Conservation (phyloP, 805 yeast genomes). For the Alloascoidea hylecoeti region DNA sequence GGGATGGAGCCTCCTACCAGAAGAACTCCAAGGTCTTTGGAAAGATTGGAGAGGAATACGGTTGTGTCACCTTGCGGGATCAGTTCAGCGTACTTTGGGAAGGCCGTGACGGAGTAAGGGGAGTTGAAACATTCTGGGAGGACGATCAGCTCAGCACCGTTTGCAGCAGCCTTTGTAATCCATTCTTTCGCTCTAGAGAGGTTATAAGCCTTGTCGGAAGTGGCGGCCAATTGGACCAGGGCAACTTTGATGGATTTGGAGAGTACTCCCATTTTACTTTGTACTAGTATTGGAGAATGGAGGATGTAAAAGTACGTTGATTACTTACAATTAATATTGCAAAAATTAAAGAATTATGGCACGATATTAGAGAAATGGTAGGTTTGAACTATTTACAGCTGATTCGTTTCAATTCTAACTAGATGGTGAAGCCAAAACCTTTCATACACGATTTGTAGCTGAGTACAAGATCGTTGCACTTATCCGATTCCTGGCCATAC, state of each 20-base stretch:
- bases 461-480: conserved; percentile 59
- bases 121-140: conserved; percentile 96
- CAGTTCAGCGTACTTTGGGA: conserved; percentile 77
- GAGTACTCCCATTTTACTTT: conserved; percentile 15
- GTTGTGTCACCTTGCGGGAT: conserved; percentile 64
- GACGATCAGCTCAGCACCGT: conserved; percentile 59
- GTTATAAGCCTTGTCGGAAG: conserved; percentile 71
- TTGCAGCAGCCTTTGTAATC: conserved; percentile 52
- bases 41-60: conserved; percentile 43
- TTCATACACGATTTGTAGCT: conserved; percentile 84
- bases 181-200: conserved; percentile 50
- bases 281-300: too few relatives aligned
- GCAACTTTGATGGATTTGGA: conserved; percentile 63
- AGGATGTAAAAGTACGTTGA: too few relatives aligned
- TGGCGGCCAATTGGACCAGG: conserved; percentile 68
- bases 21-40: conserved; percentile 46
- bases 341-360: too few relatives aligned
- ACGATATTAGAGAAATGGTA: conserved; percentile 1
- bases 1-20: conserved; percentile 92
- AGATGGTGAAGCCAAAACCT: conserved; percentile 68
- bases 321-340: too few relatives aligned
- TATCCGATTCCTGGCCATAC: conserved; percentile 73
- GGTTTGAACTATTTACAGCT: background rate
- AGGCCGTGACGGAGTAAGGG: conserved; percentile 81
- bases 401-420: conserved; percentile 5